Percentiles rank a stretch among this genome's conserved stretches.
These are phyloP conservation scores for Kazachstania sp. DNA, from an alignment of 1,139 yeast genomes.

Conservation along the genomic window DNA sequence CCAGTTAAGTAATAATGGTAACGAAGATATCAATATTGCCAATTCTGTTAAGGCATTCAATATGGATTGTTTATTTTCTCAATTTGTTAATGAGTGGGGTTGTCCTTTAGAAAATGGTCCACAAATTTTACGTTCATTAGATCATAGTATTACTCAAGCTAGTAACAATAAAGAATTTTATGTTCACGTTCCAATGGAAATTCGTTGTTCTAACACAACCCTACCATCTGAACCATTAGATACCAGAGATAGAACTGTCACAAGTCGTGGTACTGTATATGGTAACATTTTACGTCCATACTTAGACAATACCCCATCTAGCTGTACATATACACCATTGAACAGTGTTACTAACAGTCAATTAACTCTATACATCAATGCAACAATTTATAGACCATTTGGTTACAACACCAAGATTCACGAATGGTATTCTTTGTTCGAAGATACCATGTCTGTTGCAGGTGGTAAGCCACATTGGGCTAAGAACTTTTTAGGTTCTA, in stretches of 20 bases:
- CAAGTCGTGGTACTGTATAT: conserved; percentile 66
- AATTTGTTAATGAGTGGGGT: conserved; percentile 95
- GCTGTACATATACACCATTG: conserved; percentile 45
- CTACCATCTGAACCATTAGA: conserved; percentile 36
- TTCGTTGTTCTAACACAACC: conserved; percentile 85
- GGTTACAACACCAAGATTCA: conserved; percentile 63
- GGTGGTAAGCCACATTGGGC: conserved; percentile 99
- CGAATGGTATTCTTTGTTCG: conserved; percentile 77
- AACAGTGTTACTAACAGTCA: conserved; percentile 62
- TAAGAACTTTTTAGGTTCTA: conserved; percentile 80
- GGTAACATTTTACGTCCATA: conserved; percentile 80
- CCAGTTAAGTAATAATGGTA: conserved; percentile 57
- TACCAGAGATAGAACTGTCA: conserved; percentile 33
- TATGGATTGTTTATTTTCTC: conserved; percentile 93
- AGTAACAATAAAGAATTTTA: conserved; percentile 53
- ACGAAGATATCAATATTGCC: conserved; percentile 64
- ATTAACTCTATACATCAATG: conserved; percentile 78
- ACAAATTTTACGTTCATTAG: conserved; percentile 56
- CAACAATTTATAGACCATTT: conserved; percentile 94
- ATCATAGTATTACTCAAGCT: conserved; percentile 54
- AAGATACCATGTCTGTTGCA: conserved; percentile 60
- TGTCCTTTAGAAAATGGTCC: conserved; percentile 76
- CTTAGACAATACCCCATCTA: conserved; percentile 66
- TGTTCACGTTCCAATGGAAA: conserved; percentile 94
- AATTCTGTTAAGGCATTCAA: conserved; percentile 79